Conservation (phyloP, 1,284 basidiomycete genomes). For the Trichosporon ovoides region DNA sequence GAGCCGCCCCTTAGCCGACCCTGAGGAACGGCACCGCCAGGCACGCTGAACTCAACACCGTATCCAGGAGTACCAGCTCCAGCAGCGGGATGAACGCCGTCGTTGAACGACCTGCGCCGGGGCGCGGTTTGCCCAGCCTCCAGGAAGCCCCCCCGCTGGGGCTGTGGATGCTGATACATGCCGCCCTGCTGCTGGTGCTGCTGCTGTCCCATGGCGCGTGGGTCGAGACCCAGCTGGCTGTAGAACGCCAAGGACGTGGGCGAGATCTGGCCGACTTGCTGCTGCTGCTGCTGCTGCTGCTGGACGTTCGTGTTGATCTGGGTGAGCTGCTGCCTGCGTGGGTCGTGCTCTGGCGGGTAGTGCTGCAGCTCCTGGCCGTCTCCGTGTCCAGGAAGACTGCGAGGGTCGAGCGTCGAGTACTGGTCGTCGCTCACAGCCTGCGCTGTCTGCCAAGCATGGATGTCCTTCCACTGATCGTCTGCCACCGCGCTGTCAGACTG, state of each 20-base stretch:
- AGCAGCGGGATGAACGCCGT: constrained; percentile 37
- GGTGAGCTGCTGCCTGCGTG: constrained; percentile 8
- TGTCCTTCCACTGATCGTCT: constrained; percentile 17
- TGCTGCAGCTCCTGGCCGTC: constrained; percentile 16
- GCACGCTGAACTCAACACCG: constrained; percentile 35
- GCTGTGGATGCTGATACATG: constrained; percentile 2
- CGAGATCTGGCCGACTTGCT: constrained; percentile 35
- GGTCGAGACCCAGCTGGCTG: constrained; percentile 28
- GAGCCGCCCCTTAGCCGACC: constrained; percentile 27
- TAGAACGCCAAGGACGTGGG: constrained; percentile 42
- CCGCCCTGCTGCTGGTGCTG: background rate
- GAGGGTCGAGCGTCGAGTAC: constrained; percentile 36
- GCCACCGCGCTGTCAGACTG: background rate
- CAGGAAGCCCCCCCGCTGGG: background rate
- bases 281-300: constrained; percentile 18
- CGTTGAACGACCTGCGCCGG: constrained; percentile 28
- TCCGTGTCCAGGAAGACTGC: constrained; percentile 30
- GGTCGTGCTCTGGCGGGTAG: constrained; percentile 17
- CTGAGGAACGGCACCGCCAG: constrained; percentile 20
- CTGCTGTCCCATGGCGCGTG: background rate
- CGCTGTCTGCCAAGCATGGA: constrained; percentile 21
- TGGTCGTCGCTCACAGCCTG: constrained; percentile 11
- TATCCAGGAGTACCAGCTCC: constrained; percentile 46
- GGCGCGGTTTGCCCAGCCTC: background rate
- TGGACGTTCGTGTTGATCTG: constrained; percentile 14